Conservation (phyloP, 768 basidiomycete species). For the Leccinum disarticulatum region DNA sequence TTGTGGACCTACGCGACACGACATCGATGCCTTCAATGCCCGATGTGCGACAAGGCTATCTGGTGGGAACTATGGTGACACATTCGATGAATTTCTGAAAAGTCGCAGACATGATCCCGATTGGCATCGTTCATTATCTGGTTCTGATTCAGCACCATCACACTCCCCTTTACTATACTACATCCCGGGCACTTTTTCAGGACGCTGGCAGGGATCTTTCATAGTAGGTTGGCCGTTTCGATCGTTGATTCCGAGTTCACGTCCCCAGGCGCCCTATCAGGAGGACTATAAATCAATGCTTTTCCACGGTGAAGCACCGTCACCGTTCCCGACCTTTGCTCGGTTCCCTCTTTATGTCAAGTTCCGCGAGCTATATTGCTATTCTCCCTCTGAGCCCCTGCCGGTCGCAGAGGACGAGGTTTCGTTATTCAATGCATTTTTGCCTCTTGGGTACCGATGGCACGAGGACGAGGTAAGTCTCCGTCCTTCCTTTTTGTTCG, state of each 20-base stretch:
- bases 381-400: slow-evolving; percentile 32
- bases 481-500: background rate
- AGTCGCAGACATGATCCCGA: slow-evolving; percentile 35
- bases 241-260: slow-evolving; percentile 2
- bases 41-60: slow-evolving; percentile 44
- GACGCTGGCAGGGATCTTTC: slow-evolving; percentile 50
- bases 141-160: background rate
- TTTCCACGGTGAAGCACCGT: slow-evolving; percentile 33
- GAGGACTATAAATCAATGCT: slow-evolving; percentile 42
- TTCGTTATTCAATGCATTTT: slow-evolving; percentile 45
- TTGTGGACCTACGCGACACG: slow-evolving; percentile 46
- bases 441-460: slow-evolving; percentile 42
- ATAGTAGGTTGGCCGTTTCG: slow-evolving; percentile 36
- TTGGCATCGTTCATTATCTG: slow-evolving; percentile 24
- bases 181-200: slow-evolving; percentile 44
- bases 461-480: slow-evolving; percentile 30
- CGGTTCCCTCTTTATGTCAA: slow-evolving; percentile 49
- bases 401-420: slow-evolving; percentile 36
- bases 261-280: slow-evolving; percentile 38
- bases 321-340: slow-evolving; percentile 35
- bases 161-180: slow-evolving; percentile 30
- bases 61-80: slow-evolving; percentile 18
- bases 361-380: slow-evolving; percentile 49
- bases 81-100: slow-evolving; percentile 21
- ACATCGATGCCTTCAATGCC: slow-evolving; percentile 42